Conservation (phyloP, 1,284 basidiomycete genomes). For the Laetiporus sulphureus region DNA sequence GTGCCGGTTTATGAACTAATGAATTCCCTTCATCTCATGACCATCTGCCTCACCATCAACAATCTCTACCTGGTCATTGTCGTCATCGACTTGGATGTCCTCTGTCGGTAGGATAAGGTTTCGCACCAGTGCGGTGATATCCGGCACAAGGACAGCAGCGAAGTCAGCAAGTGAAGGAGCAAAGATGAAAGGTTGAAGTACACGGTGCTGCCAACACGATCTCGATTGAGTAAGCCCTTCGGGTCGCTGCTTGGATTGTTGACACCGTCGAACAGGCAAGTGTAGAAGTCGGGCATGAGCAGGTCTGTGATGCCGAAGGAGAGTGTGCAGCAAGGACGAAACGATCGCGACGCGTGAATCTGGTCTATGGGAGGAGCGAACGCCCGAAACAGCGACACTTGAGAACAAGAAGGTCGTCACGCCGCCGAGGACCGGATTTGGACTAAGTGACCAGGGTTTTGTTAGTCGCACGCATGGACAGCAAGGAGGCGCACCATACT, state of each 20-base stretch:
- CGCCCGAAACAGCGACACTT: constrained; percentile 42
- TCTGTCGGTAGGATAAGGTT: constrained; percentile 62
- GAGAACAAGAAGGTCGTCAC: constrained; percentile 74
- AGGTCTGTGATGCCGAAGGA: constrained; percentile 71
- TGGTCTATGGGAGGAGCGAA: constrained; percentile 62
- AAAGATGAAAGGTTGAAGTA: constrained; percentile 34
- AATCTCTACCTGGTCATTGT: constrained; percentile 18
- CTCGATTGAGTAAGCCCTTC: constrained; percentile 70
- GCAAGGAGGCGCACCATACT: constrained; percentile 29
- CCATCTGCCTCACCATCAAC: constrained; percentile 24
- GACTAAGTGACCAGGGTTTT: constrained; percentile 35
- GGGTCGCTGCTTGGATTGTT: constrained; percentile 50
- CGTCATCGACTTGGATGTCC: constrained; percentile 25
- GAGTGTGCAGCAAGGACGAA: constrained; percentile 73
- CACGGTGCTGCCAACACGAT: constrained; percentile 76
- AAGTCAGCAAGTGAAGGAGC: constrained; percentile 5
- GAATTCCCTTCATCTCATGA: not conserved
- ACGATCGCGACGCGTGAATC: constrained; percentile 67
- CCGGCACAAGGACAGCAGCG: constrained; percentile 52
- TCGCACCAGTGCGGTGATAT: constrained; percentile 58
- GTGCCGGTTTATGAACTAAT: too few relatives aligned
- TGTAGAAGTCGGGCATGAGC: constrained; percentile 54
- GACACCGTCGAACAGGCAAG: constrained; percentile 64
- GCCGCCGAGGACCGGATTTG: constrained; percentile 77
- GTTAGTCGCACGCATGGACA: not conserved